Evolutionary conservation across 257 asterid genomes (phyloP), one percentile per base, ranked within the genome.

Genomic region (Orobanche coerulescens): DNA sequence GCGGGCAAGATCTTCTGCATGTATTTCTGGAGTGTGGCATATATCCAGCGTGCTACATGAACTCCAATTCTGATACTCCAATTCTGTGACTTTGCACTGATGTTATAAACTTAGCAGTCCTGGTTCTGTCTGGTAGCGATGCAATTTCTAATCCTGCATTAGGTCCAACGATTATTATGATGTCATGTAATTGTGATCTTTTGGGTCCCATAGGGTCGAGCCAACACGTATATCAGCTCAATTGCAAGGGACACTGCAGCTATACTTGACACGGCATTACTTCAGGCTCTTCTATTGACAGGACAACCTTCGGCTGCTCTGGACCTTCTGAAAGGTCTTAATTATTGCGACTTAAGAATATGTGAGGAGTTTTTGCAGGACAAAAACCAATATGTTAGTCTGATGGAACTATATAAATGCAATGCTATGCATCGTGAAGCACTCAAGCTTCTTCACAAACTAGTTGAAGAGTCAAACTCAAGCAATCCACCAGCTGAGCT

Each of bases 211-310:
- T 58, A 93, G 99, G 95, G 84, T 43, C 85, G 94, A 69, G 62
- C 73, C 67, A 75, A 65, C 67, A 49, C 66, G 52, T 72, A 90
- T 37, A 76, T 86, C 76, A 85, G 94, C 74, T 93, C 97, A 64
- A 80, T 83, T 72, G 96, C 99, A 31, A 83, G 99, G 83, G 99
- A 85, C 71, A 79, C 84, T 84, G 99, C 97, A 43, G 85, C 97
- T 39, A 82, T 82, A 57, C 85, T 89, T 67, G 97, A 93, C 76
- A 93, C 99, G 3, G 96, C 90, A 23, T 75, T 89, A 61, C 88
- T 93, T 56, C 97, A 93, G 76, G 95, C 94, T 43, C 84, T 86
- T 72, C 54, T 83, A 58, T 74, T 93, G 78, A 86, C 99, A 54
- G 97, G 95, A 74, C 97, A 93, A 75, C 62, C 88, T 66, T 73